Conservation (phyloP, 441 rosid genomes). For the Gossypium davidsonii region DNA sequence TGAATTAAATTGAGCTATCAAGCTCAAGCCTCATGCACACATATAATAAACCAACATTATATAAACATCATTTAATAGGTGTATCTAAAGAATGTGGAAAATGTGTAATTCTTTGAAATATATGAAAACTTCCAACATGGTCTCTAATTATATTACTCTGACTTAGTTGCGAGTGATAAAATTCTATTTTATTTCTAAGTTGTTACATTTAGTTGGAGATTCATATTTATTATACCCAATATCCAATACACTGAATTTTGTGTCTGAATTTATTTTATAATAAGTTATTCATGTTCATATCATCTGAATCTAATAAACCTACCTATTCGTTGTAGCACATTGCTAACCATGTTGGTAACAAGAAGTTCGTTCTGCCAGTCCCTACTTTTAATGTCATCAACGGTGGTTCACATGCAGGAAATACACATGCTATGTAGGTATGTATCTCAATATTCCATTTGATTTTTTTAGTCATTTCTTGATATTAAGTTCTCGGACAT, state of each 20-base stretch:
- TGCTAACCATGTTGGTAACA: constrained; percentile 82
- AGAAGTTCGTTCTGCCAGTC: constrained; percentile 75
- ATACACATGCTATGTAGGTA: constrained; percentile 95
- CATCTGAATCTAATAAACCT: constrained; percentile 5
- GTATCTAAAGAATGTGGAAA: no score
- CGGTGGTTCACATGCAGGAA: constrained; percentile 98
- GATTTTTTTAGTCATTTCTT: background rate
- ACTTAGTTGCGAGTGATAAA: no score
- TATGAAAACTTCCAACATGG: no score
- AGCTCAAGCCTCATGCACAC: no score
- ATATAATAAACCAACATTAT: no score
- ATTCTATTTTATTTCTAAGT: no score
- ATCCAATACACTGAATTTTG: background rate
- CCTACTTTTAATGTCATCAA: constrained; percentile 96
- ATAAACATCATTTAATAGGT: no score
- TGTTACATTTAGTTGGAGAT: no score
- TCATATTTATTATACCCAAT: no score
- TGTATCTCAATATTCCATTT: constrained; percentile 1
- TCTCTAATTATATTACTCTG: no score
- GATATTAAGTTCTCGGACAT: background rate
- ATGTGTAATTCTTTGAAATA: no score
- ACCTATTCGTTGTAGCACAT: constrained; percentile 55
- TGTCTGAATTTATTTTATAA: background rate
- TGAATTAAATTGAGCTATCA: no score
- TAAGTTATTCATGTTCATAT: background rate